phyloP scores from a whole-genome alignment of 306 rosid species.

The Medicago ruthenica region DNA sequence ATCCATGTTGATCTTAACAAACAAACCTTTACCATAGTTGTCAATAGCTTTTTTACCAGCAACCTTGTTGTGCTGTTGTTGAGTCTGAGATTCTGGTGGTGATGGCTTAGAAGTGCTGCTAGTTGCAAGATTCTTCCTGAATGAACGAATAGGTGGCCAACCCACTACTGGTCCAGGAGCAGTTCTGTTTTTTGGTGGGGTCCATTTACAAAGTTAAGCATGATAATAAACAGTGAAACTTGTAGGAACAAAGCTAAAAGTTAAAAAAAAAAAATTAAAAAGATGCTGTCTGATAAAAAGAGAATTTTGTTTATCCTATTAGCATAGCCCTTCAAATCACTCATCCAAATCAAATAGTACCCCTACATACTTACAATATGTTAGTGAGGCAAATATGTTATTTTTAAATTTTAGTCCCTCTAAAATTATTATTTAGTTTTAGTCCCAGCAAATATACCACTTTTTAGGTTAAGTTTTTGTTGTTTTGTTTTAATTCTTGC shows the following conservation, averaged over 20 bases:
- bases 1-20: conserved; percentile 98
- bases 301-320: not conserved
- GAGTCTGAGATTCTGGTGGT: conserved; percentile 48
- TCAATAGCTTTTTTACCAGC: conserved; percentile 48
- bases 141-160: conserved; percentile 99
- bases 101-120: conserved; percentile 63
- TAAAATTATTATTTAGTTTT: too few relatives aligned
- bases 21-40: conserved; percentile 63
- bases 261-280: not conserved
- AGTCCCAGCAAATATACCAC: too few relatives aligned
- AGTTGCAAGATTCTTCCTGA: conserved; percentile 80
- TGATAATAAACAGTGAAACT: conserved; percentile 39
- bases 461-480: too few relatives aligned
- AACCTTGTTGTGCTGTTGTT: conserved; percentile 51
- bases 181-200: conserved; percentile 60
- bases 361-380: too few relatives aligned
- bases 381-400: too few relatives aligned
- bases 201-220: conserved; percentile 39
- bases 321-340: conserved; percentile 24
- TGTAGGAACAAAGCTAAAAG: conserved; percentile 9
- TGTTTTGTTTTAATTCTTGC: too few relatives aligned
- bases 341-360: conserved; percentile 1
- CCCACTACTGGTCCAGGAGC: conserved; percentile 98
- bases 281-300: conserved; percentile 23
- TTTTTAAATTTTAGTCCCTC: too few relatives aligned